These are phyloP conservation scores for Physcomitrellopsis africana DNA, from an alignment of 225 moss, liverwort and hornwort species.

Conservation along the genomic window DNA sequence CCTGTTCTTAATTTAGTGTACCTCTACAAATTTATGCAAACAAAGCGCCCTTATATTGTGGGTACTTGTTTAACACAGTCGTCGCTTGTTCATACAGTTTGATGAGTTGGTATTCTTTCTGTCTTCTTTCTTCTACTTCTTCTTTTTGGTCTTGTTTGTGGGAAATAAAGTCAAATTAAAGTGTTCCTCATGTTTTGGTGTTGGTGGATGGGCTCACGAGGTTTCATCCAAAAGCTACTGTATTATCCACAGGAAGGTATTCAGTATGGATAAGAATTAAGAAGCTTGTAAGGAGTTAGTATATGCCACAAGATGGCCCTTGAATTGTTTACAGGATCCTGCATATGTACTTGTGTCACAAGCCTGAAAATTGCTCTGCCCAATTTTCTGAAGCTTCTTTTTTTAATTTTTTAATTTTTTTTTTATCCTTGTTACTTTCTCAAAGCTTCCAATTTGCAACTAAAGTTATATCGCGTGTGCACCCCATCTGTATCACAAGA, in stretches of 20 bases:
- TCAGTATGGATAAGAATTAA: background rate
- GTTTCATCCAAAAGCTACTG: too few species aligned
- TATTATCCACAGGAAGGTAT: background rate
- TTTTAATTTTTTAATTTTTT: too few species aligned
- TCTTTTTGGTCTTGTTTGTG: too few species aligned
- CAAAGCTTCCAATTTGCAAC: too few species aligned
- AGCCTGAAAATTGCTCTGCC: too few species aligned
- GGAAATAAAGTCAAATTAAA: too few species aligned
- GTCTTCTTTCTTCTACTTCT: background rate
- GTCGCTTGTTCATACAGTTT: background rate
- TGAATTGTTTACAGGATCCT: background rate
- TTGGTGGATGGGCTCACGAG: too few species aligned
- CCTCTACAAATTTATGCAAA: constrained; percentile 10
- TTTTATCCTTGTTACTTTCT: too few species aligned
- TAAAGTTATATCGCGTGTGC: too few species aligned
- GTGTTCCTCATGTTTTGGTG: too few species aligned
- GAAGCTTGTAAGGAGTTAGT: background rate
- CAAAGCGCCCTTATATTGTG: background rate
- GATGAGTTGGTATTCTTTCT: background rate
- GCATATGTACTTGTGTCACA: background rate
- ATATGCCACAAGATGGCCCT: background rate
- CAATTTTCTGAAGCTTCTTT: too few species aligned
- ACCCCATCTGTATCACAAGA: too few species aligned
- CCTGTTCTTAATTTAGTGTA: background rate
- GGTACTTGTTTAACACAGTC: background rate